Conservation (phyloP, 2,329 filamentous ascomycete species). For the Aspergillus pseudoviridinutans region DNA sequence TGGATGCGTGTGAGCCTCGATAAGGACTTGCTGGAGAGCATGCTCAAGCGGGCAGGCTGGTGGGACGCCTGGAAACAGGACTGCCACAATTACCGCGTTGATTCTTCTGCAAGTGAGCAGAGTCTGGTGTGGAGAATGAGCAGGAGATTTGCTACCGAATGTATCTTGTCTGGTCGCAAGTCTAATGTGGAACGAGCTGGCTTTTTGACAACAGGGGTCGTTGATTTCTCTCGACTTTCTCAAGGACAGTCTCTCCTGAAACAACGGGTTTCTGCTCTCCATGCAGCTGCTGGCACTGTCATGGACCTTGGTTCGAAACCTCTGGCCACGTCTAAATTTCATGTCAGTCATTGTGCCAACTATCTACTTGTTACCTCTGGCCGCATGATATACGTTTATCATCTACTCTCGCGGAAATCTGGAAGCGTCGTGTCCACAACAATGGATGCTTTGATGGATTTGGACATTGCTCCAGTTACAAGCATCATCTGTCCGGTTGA, state of each 20-base stretch:
- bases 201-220: constrained; percentile 38
- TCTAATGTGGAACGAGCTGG: constrained; percentile 25
- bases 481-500: constrained; percentile 54
- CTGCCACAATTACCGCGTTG: constrained; percentile 22
- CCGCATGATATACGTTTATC: constrained; percentile 55
- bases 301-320: constrained; percentile 7
- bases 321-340: constrained; percentile 40
- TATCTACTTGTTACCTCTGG: constrained; percentile 56
- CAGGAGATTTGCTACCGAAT: constrained; percentile 48
- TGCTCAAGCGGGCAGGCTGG: constrained; percentile 57
- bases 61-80: constrained; percentile 40
- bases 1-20: constrained; percentile 61
- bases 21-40: constrained; percentile 45
- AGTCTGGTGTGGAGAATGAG: constrained; percentile 41
- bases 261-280: constrained; percentile 1
- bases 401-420: constrained; percentile 28
- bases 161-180: constrained; percentile 40
- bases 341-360: constrained; percentile 55
- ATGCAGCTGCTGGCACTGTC: constrained; percentile 21
- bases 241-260: constrained; percentile 11
- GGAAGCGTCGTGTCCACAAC: constrained; percentile 13
- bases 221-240: constrained; percentile 25
- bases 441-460: constrained; percentile 23
- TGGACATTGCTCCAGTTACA: constrained; percentile 45
- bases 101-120: constrained; percentile 35